Conservation (phyloP, 179 eudicot species). For the Sideroxylon spinosum region DNA sequence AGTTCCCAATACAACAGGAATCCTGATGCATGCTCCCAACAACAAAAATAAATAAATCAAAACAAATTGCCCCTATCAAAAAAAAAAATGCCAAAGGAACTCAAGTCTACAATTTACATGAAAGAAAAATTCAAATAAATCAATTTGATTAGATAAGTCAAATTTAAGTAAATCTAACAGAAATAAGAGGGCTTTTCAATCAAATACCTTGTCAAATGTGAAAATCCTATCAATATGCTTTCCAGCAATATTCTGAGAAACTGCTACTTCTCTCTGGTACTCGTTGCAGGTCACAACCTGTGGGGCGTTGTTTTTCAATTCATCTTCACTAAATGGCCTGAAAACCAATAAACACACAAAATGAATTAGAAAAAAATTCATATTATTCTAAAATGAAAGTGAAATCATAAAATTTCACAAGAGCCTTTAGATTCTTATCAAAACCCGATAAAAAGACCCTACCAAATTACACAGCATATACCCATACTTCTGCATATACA, state of each 20-base stretch:
- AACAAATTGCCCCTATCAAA: not conserved
- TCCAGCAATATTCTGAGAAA: constrained; percentile 88
- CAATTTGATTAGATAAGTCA: not conserved
- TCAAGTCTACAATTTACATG: no score
- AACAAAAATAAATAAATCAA: not conserved
- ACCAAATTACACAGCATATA: not conserved
- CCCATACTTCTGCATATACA: no score
- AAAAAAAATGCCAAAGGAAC: not conserved
- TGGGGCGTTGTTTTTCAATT: constrained; percentile 66
- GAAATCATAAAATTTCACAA: not conserved
- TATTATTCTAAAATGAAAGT: not conserved
- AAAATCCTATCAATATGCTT: constrained; percentile 82
- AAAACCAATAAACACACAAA: not conserved
- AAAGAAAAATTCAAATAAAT: no score
- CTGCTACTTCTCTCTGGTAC: constrained; percentile 74
- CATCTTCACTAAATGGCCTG: constrained; percentile 33
- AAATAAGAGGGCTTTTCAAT: not conserved
- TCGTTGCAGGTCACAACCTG: constrained; percentile 41
- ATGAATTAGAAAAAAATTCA: not conserved
- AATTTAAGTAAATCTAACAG: not conserved
- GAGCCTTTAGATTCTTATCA: no score
- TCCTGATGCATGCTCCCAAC: not conserved
- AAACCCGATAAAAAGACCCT: no score
- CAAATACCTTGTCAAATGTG: constrained; percentile 67
- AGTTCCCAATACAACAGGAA: no score